Evolutionary conservation across 495 filamentous ascomycete species (phyloP).

Genomic region (Amniculicola lignicola): DNA sequence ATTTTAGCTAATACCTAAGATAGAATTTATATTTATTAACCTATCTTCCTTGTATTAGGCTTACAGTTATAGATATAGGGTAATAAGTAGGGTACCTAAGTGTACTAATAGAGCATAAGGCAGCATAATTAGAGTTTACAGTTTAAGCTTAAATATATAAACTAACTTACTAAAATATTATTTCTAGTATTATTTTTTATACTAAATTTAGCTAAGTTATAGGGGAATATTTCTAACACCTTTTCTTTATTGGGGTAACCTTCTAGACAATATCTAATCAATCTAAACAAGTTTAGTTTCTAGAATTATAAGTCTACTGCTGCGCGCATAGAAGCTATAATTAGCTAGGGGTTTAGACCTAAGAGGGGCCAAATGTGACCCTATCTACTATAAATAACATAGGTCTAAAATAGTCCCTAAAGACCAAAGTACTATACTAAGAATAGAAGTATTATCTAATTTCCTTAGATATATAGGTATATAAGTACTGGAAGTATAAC

Average conservation of each 20-base stretch:
- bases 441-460: neutral
- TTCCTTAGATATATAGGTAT: slow-evolving; percentile 1
- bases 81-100: neutral
- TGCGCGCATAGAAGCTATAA: neutral
- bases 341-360: neutral
- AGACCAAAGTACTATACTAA: neutral
- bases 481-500: slow-evolving; percentile 2
- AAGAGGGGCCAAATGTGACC: neutral
- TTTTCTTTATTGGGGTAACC: no score
- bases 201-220: no score
- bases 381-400: neutral
- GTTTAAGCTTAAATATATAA: no score
- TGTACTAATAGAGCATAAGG: neutral
- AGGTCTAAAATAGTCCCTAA: neutral
- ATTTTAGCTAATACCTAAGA: neutral
- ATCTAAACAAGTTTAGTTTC: no score
- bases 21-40: neutral
- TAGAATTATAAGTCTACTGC: neutral
- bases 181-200: no score
- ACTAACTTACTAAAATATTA: no score
- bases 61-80: neutral
- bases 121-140: neutral
- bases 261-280: no score
- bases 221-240: no score
- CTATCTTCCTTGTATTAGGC: neutral